phyloP scores from a whole-genome alignment of 257 asterid species.

The Solanum chilense region DNA sequence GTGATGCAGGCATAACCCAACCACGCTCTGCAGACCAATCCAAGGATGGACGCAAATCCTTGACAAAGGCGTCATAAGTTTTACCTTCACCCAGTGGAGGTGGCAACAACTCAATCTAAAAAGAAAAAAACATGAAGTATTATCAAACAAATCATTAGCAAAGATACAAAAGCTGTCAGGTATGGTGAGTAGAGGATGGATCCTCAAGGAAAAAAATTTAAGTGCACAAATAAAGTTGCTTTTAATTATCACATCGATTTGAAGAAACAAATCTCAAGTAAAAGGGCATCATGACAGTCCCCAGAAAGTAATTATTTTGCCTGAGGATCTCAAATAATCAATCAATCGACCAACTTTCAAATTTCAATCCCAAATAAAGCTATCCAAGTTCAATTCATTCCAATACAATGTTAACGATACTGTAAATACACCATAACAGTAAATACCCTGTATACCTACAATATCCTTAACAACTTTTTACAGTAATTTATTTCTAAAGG shows the following conservation, averaged over 20 bases:
- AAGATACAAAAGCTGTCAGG: not conserved
- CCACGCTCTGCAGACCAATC: conserved; percentile 66
- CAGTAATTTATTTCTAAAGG: not conserved
- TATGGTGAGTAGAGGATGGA: not conserved
- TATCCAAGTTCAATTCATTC: not conserved
- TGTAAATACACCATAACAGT: not conserved
- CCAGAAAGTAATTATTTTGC: not conserved
- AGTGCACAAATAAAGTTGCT: not conserved
- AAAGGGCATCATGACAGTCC: not conserved
- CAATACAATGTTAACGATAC: not conserved
- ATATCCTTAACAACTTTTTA: not conserved
- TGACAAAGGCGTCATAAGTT: conserved; percentile 22
- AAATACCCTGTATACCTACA: not conserved
- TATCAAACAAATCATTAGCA: not conserved
- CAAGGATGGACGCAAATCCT: conserved; percentile 77
- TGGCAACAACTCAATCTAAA: conserved; percentile 46
- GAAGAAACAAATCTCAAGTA: not conserved
- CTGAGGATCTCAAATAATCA: not conserved
- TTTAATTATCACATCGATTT: not conserved
- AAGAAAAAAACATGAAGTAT: not conserved
- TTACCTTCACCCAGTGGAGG: conserved; percentile 66
- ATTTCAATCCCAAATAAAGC: not conserved
- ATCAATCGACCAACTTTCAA: not conserved
- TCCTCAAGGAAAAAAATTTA: not conserved
- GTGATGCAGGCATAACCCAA: conserved; percentile 46